These are phyloP conservation scores for Aquilaria sinensis DNA, from an alignment of 345 rosid genomes.

Conservation along the genomic window DNA sequence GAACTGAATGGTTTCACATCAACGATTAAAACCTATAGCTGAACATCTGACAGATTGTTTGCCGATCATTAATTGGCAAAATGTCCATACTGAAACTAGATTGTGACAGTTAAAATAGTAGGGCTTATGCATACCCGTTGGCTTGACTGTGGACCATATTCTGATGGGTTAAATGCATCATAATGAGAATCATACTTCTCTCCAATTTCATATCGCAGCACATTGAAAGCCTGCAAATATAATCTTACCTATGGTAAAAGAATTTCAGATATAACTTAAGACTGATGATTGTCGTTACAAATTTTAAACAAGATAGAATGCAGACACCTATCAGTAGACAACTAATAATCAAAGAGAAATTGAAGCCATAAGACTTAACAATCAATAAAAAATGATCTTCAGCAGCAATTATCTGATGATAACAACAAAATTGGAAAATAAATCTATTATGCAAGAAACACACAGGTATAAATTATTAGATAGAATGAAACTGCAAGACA, in stretches of 20 bases:
- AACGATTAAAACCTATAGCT: neutral
- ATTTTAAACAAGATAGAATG: neutral
- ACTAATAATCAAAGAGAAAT: too few relatives aligned
- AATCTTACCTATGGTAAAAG: conserved; percentile 10
- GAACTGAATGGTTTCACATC: neutral
- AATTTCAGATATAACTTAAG: conserved; percentile 12
- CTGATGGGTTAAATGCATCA: conserved; percentile 73
- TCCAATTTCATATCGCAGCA: conserved; percentile 77
- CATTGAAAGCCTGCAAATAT: conserved; percentile 72
- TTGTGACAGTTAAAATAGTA: neutral
- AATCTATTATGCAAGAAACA: too few relatives aligned
- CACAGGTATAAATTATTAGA: too few relatives aligned
- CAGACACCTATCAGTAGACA: neutral
- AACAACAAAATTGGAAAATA: neutral
- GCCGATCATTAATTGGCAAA: neutral
- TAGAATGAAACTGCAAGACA: too few relatives aligned
- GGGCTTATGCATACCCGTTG: conserved; percentile 49
- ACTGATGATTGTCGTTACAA: conserved; percentile 5
- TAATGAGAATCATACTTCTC: conserved; percentile 90
- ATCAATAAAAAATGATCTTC: neutral
- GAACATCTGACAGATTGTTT: neutral
- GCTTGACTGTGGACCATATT: conserved; percentile 76
- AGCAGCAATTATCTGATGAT: neutral
- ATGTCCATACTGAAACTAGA: neutral
- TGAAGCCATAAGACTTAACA: too few relatives aligned